A percentile compares a stretch with the other conserved stretches of the same genome.
Conservation (phyloP, 768 basidiomycete species). For the Strobilomyces confusus region DNA sequence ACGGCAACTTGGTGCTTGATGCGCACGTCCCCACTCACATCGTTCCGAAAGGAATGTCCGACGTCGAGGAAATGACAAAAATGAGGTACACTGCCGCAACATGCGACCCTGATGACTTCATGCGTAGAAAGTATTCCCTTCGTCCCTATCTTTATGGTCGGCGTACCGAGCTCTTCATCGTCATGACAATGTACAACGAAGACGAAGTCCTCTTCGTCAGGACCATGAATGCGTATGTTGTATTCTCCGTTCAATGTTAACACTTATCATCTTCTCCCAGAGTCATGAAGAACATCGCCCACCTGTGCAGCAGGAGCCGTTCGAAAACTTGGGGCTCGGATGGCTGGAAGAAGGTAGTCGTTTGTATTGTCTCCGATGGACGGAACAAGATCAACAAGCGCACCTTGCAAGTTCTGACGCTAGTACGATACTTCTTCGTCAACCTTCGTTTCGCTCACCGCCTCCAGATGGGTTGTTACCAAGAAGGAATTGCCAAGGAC, state of each 20-base stretch:
- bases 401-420: constrained; percentile 82
- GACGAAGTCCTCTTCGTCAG: constrained; percentile 73
- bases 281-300: constrained; percentile 83
- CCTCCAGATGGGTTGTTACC: constrained; percentile 75
- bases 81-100: constrained; percentile 88
- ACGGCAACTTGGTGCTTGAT: constrained; percentile 85
- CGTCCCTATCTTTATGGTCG: constrained; percentile 76
- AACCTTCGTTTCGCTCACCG: not conserved
- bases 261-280: constrained; percentile 33
- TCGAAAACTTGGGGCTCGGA: constrained; percentile 85
- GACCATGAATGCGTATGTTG: constrained; percentile 79
- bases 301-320: constrained; percentile 63
- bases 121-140: constrained; percentile 70
- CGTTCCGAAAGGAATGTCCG: constrained; percentile 58
- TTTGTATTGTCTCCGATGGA: constrained; percentile 84
- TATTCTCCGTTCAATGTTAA: not conserved
- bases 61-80: constrained; percentile 73
- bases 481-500: constrained; percentile 88
- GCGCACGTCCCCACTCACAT: constrained; percentile 77
- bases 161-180: constrained; percentile 89
- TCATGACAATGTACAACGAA: constrained; percentile 97
- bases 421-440: constrained; percentile 43
- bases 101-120: constrained; percentile 87
- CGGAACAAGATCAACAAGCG: constrained; percentile 85
- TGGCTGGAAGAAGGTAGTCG: constrained; percentile 89